A percentile compares a stretch with the other conserved stretches of the same genome.
Evolutionary conservation across 495 filamentous ascomycete species (phyloP).

Genomic region (Xylaria cubensis): DNA sequence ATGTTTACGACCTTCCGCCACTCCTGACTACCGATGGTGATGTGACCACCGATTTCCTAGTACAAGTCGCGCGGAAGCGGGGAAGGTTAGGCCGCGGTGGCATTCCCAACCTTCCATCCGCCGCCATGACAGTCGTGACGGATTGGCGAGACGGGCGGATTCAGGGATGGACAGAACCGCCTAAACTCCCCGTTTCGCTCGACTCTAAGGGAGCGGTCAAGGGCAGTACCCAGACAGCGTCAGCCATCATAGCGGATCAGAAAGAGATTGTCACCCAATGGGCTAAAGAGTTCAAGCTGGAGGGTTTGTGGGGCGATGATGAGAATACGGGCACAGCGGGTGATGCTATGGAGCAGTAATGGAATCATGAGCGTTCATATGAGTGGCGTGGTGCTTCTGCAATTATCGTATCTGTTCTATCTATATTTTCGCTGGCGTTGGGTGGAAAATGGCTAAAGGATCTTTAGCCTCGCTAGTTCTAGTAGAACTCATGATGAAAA

Average conservation of each 20-base stretch:
- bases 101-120: conserved; percentile 84
- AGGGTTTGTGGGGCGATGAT: conserved; percentile 84
- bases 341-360: conserved; percentile 43
- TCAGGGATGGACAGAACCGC: conserved; percentile 87
- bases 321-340: conserved; percentile 29
- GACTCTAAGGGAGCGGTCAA: conserved; percentile 40
- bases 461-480: neutral
- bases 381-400: conserved; percentile 18
- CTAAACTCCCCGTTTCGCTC: conserved; percentile 62
- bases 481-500: conserved; percentile 2
- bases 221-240: neutral
- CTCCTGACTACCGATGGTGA: conserved; percentile 74
- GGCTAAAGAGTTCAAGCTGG: conserved; percentile 95
- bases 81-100: conserved; percentile 89
- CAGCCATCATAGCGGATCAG: conserved; percentile 62
- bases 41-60: conserved; percentile 86
- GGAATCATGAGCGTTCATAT: conserved; percentile 1
- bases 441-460: conserved; percentile 5
- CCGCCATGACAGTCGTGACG: conserved; percentile 89
- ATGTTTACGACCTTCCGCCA: conserved; percentile 81
- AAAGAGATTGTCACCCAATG: conserved; percentile 91
- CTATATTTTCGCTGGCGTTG: conserved; percentile 23
- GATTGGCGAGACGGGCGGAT: conserved; percentile 97
- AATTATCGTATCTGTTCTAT: neutral
- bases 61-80: conserved; percentile 92